Conservation (phyloP, 2,329 filamentous ascomycete genomes). For the Fusarium tanahbumbuense region DNA sequence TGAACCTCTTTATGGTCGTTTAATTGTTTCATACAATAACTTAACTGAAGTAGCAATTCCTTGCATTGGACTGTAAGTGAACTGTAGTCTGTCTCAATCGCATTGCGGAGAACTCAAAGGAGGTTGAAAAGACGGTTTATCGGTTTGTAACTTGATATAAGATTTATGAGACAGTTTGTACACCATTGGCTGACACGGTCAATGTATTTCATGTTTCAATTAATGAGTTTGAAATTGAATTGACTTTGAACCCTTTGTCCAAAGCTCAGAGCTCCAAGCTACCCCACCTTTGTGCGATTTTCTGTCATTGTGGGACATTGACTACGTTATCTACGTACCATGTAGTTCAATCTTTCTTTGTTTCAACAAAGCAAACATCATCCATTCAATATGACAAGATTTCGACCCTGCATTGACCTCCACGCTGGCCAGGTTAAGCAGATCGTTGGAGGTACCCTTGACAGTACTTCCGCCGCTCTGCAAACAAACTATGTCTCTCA, state of each 20-base stretch:
- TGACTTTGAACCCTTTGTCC: not conserved
- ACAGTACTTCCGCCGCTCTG: slow-evolving; percentile 71
- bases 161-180: not conserved
- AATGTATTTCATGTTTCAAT: not conserved
- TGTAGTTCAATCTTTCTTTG: slow-evolving; percentile 12
- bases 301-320: slow-evolving; percentile 19
- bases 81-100: not conserved
- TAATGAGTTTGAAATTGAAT: not conserved
- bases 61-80: not conserved
- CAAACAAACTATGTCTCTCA: slow-evolving; percentile 94
- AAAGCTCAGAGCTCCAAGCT: not conserved
- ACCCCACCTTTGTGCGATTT: slow-evolving; percentile 36
- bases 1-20: not conserved
- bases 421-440: slow-evolving; percentile 99
- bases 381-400: slow-evolving; percentile 79
- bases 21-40: not conserved
- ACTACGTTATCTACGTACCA: not conserved
- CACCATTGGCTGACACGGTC: not conserved
- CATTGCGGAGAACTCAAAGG: not conserved
- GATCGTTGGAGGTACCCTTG: slow-evolving; percentile 94
- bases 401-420: slow-evolving; percentile 95
- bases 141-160: not conserved
- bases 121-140: not conserved
- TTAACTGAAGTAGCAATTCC: not conserved
- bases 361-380: slow-evolving; percentile 1